Base-by-base conservation (phyloP, 345 rosid species). In the Aquilaria malaccensis region DNA sequence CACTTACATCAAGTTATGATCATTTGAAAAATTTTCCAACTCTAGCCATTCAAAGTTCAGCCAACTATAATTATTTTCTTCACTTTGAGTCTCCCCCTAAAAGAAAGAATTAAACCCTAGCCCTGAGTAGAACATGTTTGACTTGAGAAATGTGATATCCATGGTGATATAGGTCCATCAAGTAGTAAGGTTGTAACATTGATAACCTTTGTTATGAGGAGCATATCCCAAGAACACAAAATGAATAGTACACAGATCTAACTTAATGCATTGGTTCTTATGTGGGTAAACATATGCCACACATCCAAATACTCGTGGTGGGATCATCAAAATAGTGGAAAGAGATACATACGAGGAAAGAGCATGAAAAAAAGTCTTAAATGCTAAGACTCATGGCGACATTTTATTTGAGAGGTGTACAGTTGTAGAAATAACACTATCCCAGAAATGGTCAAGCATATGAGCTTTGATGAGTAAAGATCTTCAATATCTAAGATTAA, bases 121-220 rank as follows among this genome's bases (percentile, higher is more conserved):
- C 10, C 3, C 9, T 15, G 22, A 22, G 22, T 22, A 53, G 10
- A 53, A 29, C 0, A 6, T 53, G 22, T 58, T 33, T 2, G 13
- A 45, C 5, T 59, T 51, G 2, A 58, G 7, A 29, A 58, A 58
- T 11, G 33, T 58, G 3, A 58, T 51, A 58, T 58, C 62, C 51
- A 45, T 58, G 2, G 51, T 45, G 14, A 11, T 29, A 37, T 58
- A 58, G 6, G 6, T 9, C 2, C 46, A 31, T 0, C 11, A 7
- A 0, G 32, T 37, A 2, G 31, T 41, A 3, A 4, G 60, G 15
- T 58, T 11, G 5, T 37, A 33, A 2, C 60, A 57, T 2, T 9
- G 0, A 7, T 37, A 57, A 0, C 30, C 30, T 2, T 57, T 57
- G 6, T 57, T n/a, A 2, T 37, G 60, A 3, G 22, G 9, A 9